Evolutionary conservation across 1,284 basidiomycete genomes (phyloP).

Genomic region (Paramarasmius palmivorus): DNA sequence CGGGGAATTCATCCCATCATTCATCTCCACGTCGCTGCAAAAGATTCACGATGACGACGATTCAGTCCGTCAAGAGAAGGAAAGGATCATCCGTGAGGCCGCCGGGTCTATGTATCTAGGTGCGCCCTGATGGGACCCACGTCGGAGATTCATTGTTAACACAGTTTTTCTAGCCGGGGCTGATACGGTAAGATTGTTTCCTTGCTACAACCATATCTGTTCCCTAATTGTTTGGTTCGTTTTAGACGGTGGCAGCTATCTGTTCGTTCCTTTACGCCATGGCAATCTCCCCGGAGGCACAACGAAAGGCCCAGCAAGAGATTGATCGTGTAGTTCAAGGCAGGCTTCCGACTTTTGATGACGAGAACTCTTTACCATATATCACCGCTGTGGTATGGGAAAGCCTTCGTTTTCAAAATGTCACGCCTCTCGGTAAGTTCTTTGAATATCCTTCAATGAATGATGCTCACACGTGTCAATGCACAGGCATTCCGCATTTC

Average conservation of each 20-base stretch:
- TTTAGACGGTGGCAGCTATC: neutral
- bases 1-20: neutral
- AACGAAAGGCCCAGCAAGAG: constrained; percentile 11
- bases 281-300: constrained; percentile 6
- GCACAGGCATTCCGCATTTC: constrained; percentile 9
- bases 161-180: neutral
- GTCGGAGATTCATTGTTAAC: neutral
- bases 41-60: neutral
- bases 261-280: neutral
- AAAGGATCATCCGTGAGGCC: neutral
- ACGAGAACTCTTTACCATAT: constrained; percentile 7
- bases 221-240: neutral
- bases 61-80: neutral
- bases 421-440: constrained; percentile 9
- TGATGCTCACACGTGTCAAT: neutral
- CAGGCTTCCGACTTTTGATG: constrained; percentile 5
- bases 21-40: neutral
- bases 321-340: constrained; percentile 8
- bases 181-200: neutral
- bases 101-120: constrained; percentile 1
- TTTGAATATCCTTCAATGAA: too few species aligned
- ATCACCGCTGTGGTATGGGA: constrained; percentile 1
- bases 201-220: neutral
- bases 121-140: neutral
- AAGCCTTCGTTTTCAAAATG: neutral